These are phyloP conservation scores for Pichia deserticola DNA, from an alignment of 805 yeast species.

Conservation along the genomic window DNA sequence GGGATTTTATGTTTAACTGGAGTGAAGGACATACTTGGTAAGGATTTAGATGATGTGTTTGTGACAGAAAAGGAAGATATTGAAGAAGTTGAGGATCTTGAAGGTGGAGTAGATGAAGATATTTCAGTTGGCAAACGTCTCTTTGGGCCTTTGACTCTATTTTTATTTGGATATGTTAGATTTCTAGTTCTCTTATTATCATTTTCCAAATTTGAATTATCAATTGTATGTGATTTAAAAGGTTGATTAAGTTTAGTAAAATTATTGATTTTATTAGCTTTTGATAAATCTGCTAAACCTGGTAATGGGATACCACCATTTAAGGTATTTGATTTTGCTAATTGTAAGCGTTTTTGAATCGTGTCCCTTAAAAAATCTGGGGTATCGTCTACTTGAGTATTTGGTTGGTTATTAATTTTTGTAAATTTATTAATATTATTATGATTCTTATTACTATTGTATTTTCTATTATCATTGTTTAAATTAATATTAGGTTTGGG, in stretches of 20 bases:
- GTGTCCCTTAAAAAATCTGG: neutral
- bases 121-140: constrained; percentile 36
- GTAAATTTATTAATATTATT: no score
- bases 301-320: constrained; percentile 1
- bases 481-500: neutral
- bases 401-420: no score
- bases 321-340: neutral
- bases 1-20: neutral
- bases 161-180: constrained; percentile 39
- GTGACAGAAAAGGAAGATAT: no score
- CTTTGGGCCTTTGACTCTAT: constrained; percentile 45
- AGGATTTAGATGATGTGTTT: neutral
- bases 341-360: constrained; percentile 1
- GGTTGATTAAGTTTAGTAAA: no score
- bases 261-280: no score
- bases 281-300: neutral
- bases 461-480: neutral
- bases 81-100: neutral
- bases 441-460: no score
- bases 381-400: neutral
- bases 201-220: neutral
- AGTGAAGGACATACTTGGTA: neutral
- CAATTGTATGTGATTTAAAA: neutral
- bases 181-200: constrained; percentile 12
- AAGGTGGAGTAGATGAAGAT: neutral